Evolutionary conservation across 2,329 filamentous ascomycete species (phyloP).

Genomic region (Didymella exigua): DNA sequence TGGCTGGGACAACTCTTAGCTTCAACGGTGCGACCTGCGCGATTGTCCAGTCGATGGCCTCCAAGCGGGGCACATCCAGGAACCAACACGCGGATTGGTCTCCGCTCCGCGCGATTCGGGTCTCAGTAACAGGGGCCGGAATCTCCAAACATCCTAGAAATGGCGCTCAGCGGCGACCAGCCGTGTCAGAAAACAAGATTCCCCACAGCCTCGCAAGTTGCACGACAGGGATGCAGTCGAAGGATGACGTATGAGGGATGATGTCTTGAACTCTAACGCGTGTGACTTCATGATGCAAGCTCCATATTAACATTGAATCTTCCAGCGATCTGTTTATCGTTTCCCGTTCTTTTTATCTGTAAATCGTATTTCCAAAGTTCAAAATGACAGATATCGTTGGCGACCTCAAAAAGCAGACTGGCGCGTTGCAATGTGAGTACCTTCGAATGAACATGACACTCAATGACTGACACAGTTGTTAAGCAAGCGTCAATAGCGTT

Average conservation of each 20-base stretch:
- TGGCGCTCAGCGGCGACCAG: constrained; percentile 12
- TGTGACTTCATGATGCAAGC: neutral
- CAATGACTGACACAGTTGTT: neutral
- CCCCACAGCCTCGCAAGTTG: constrained; percentile 15
- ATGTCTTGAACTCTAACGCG: constrained; percentile 11
- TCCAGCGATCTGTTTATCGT: neutral
- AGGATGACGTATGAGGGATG: constrained; percentile 17
- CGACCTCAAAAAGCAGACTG: constrained; percentile 51
- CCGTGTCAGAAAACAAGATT: constrained; percentile 20
- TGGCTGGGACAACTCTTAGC: neutral
- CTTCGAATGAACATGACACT: neutral
- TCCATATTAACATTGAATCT: neutral
- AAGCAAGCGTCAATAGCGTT: constrained; percentile 40
- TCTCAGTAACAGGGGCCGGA: constrained; percentile 7
- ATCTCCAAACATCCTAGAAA: constrained; percentile 1
- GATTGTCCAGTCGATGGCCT: neutral
- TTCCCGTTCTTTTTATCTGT: neutral
- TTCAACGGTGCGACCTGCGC: neutral
- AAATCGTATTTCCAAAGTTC: neutral
- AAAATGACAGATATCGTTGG: constrained; percentile 43
- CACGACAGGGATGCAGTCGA: constrained; percentile 15
- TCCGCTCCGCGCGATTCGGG: constrained; percentile 6
- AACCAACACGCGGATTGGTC: constrained; percentile 1
- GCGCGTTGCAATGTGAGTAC: constrained; percentile 48
- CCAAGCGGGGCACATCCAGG: neutral